Base-by-base conservation (phyloP, 1,284 basidiomycete species). In the Salmacisia buchloeana region DNA sequence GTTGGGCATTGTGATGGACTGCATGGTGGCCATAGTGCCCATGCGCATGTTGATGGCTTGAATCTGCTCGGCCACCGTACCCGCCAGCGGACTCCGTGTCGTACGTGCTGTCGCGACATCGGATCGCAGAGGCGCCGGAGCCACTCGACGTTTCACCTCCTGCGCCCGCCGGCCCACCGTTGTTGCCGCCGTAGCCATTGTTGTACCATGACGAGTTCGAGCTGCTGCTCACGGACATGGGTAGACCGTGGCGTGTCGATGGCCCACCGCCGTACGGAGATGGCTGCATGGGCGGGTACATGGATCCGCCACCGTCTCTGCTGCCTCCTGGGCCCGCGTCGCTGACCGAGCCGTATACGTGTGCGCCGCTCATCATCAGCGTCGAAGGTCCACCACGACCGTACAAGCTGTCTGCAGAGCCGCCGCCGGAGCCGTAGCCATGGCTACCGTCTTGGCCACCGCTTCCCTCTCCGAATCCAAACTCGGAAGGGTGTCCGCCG, bases 21-120 rank as follows among this genome's bases (percentile, higher is more conserved):
- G n/a, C n/a, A n/a, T 15, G 43, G 18, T 46, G 43, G 13, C 10
- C 10, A 18, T 46, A 25, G 13, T 23, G 15, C 15, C 23, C 46
- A 27, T 52, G 46, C 46, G 46, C 23, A 52, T 52, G 46, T 9
- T 21, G 13, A 27, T 25, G 46, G 5, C 23, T 27, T 5, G 15
- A 27, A 45, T 9, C 6, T 27, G 46, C 23, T 21, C 29, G 46
- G 9, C 29, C 23, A 27, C 29, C 46, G 15, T 13, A 52, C 46
- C 25, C 25, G 46, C 46, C 2, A 21, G 25, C 46, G 46, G n/a
- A 52, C 23, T 52, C 46, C 23, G 46, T 31, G 4, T 52, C 46
- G 46, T 52, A 52, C 29, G 46, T 52, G 46, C 46, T 52, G 29
- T 52, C 46, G 9, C 46, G 21, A 5, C 23, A 52, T 52, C 46